Conservation (phyloP, 225 moss, liverwort and hornwort species). For the Pseudisothecium myosuroides region DNA sequence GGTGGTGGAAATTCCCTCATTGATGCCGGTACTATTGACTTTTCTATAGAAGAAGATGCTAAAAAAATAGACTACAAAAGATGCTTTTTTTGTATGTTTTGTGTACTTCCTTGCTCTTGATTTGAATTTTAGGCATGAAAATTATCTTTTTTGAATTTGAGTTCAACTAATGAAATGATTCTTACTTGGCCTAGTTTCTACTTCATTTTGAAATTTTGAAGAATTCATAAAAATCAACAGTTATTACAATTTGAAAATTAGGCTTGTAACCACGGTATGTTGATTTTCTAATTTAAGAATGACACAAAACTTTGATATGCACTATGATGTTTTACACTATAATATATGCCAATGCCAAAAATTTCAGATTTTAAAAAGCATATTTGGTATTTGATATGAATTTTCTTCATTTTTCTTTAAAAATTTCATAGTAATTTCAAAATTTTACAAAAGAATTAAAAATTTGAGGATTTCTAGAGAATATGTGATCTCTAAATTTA, state of each 20-base stretch:
- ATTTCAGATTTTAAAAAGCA: neutral
- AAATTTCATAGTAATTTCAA: neutral
- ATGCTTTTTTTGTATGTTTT: no score
- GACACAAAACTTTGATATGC: no score
- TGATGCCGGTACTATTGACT: neutral
- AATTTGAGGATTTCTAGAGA: no score
- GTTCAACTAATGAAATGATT: no score
- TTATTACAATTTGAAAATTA: no score
- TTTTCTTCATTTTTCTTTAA: neutral
- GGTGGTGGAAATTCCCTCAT: neutral
- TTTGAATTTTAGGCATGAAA: no score
- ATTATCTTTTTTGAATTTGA: no score
- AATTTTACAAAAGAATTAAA: neutral
- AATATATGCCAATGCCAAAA: neutral
- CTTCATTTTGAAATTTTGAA: no score
- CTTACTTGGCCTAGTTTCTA: no score
- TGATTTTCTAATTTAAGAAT: neutral
- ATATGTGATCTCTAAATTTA: no score
- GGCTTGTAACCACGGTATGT: accelerated
- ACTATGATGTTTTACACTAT: neutral
- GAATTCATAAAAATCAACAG: no score
- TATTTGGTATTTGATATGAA: neutral
- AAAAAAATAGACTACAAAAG: neutral
- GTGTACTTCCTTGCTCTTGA: no score
- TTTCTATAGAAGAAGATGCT: neutral